Conservation (phyloP, 352 stramenopile species). For the Pythium sp. region DNA sequence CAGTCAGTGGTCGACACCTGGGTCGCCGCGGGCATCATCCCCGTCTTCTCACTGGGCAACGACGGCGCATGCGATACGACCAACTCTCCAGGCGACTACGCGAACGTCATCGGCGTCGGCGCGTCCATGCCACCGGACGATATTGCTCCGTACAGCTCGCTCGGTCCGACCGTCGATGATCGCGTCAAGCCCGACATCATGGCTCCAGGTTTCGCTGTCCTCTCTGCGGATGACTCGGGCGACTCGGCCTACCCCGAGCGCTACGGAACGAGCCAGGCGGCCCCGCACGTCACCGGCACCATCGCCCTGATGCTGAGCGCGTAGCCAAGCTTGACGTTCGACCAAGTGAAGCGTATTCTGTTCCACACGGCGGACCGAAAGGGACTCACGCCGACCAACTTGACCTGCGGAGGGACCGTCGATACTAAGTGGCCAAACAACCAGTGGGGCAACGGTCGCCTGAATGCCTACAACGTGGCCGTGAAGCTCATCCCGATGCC, state of each 20-base stretch:
- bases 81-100: slow-evolving; percentile 26
- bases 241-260: slow-evolving; percentile 4
- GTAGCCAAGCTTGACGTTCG: slow-evolving; percentile 12
- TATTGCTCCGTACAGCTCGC: slow-evolving; percentile 23
- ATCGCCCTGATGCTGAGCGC: slow-evolving; percentile 21
- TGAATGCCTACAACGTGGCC: slow-evolving; percentile 20
- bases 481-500: slow-evolving; percentile 12
- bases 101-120: slow-evolving; percentile 33
- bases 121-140: slow-evolving; percentile 21
- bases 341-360: slow-evolving; percentile 8
- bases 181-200: slow-evolving; percentile 29
- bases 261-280: slow-evolving; percentile 23
- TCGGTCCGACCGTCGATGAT: slow-evolving; percentile 19
- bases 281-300: slow-evolving; percentile 26
- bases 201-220: slow-evolving; percentile 20
- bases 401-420: slow-evolving; percentile 24
- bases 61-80: slow-evolving; percentile 22
- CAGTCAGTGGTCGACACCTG: slow-evolving; percentile 16
- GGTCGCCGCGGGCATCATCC: slow-evolving; percentile 25
- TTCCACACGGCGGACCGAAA: slow-evolving; percentile 14
- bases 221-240: slow-evolving; percentile 4
- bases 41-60: slow-evolving; percentile 23
- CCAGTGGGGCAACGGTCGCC: slow-evolving; percentile 26
- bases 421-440: slow-evolving; percentile 37
- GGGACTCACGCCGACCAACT: slow-evolving; percentile 8